Percentiles rank a stretch among this genome's conserved stretches.
Evolutionary conservation across 331 rosid genomes (phyloP).

Genomic region (Acacia concinna): DNA sequence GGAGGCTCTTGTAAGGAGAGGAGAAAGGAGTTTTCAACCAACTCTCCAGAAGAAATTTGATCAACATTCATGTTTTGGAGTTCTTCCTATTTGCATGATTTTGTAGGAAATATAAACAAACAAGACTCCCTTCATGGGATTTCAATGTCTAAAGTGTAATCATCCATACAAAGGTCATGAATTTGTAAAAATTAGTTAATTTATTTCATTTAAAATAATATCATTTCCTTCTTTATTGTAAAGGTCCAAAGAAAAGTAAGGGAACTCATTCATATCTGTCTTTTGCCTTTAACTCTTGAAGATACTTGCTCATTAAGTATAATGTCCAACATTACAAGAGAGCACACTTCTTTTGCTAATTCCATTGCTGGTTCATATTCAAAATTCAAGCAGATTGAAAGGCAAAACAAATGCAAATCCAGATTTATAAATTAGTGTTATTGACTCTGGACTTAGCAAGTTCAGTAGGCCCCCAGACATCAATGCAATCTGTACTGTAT

Average conservation of each 20-base stretch:
- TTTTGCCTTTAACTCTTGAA: neutral
- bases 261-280: too few species aligned
- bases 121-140: neutral
- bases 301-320: too few species aligned
- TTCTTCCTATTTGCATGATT: neutral
- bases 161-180: neutral
- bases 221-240: neutral
- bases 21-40: neutral
- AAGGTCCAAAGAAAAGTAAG: neutral
- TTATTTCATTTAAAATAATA: too few species aligned
- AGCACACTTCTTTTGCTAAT: neutral
- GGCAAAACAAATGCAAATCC: neutral
- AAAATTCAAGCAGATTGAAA: neutral
- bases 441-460: neutral
- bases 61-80: neutral
- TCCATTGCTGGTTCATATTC: neutral
- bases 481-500: conserved; percentile 9
- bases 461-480: neutral
- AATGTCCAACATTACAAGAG: neutral
- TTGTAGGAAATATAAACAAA: neutral
- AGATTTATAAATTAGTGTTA: conserved; percentile 2
- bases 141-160: neutral
- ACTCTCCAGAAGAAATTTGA: neutral
- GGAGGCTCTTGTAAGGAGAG: neutral
- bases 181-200: neutral